Conservation (phyloP, 805 yeast species). For the Ogataea allantospora region DNA sequence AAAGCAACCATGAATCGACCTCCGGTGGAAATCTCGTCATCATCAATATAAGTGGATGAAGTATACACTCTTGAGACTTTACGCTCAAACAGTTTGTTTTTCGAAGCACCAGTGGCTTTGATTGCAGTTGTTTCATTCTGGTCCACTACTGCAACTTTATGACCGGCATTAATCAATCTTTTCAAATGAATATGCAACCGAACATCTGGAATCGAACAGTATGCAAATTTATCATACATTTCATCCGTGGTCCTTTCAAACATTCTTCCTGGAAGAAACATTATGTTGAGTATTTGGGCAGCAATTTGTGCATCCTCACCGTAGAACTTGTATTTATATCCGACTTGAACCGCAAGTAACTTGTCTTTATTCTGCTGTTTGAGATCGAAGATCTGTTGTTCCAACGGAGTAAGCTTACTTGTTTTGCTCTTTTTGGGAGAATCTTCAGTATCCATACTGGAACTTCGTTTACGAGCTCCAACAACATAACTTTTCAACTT, state of each 20-base stretch:
- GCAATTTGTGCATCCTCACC: slow-evolving; percentile 81
- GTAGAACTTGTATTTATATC: slow-evolving; percentile 85
- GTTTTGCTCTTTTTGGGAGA: slow-evolving; percentile 13
- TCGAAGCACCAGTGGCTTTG: slow-evolving; percentile 52
- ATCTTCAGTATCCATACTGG: slow-evolving; percentile 3
- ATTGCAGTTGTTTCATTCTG: slow-evolving; percentile 81
- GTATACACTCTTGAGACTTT: slow-evolving; percentile 72
- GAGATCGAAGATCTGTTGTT: slow-evolving; percentile 68
- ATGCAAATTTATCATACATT: slow-evolving; percentile 62
- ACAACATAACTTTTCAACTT: slow-evolving; percentile 5
- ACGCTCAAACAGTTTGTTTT: slow-evolving; percentile 62
- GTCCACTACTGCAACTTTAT: slow-evolving; percentile 82
- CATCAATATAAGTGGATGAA: slow-evolving; percentile 76
- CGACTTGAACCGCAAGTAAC: slow-evolving; percentile 79
- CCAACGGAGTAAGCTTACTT: slow-evolving; percentile 67
- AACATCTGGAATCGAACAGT: slow-evolving; percentile 80
- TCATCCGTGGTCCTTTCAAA: slow-evolving; percentile 39
- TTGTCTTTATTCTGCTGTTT: slow-evolving; percentile 63
- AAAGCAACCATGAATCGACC: slow-evolving; percentile 50
- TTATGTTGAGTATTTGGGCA: slow-evolving; percentile 62
- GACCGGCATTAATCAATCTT: slow-evolving; percentile 65
- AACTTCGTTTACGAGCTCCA: slow-evolving; percentile 2
- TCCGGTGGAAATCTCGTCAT: slow-evolving; percentile 16
- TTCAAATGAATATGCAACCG: slow-evolving; percentile 75
- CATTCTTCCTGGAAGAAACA: slow-evolving; percentile 68